phyloP scores from a whole-genome alignment of 352 stramenopile species.

The Phytopythium kandeliae region DNA sequence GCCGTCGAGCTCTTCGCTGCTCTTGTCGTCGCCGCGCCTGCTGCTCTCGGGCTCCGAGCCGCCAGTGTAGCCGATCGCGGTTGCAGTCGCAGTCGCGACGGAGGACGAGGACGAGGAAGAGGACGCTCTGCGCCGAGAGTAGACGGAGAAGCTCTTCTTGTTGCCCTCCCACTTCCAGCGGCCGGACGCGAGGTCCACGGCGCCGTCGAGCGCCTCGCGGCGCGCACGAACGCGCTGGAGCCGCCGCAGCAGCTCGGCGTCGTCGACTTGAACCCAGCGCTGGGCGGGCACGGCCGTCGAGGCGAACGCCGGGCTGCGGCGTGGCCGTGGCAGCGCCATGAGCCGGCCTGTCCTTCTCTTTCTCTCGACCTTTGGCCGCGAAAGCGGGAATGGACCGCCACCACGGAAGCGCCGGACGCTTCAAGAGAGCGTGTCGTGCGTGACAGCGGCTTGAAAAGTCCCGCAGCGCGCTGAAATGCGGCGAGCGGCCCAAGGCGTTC shows the following conservation, averaged over 20 bases:
- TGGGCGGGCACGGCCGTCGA: not conserved
- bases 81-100: no score
- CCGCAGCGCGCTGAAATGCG: no score
- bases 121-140: conserved; percentile 11
- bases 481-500: no score
- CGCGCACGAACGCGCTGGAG: conserved; percentile 12
- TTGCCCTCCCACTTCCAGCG: conserved; percentile 31
- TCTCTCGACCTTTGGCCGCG: no score
- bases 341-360: no score
- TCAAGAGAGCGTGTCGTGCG: no score
- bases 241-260: conserved; percentile 23
- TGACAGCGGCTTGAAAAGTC: no score
- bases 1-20: conserved; percentile 4
- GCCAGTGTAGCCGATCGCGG: no score
- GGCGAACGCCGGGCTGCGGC: not conserved
- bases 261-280: conserved; percentile 20
- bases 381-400: no score
- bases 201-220: conserved; percentile 5
- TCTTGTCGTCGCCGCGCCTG: not conserved
- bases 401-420: no score
- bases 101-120: no score
- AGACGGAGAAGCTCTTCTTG: conserved; percentile 22
- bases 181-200: not conserved
- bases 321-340: not conserved
- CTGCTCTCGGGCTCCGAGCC: no score